Evolutionary conservation across 352 stramenopile genomes (phyloP), one percentile per base, ranked within the genome.

Genomic region (Phytophthora agathidicida): DNA sequence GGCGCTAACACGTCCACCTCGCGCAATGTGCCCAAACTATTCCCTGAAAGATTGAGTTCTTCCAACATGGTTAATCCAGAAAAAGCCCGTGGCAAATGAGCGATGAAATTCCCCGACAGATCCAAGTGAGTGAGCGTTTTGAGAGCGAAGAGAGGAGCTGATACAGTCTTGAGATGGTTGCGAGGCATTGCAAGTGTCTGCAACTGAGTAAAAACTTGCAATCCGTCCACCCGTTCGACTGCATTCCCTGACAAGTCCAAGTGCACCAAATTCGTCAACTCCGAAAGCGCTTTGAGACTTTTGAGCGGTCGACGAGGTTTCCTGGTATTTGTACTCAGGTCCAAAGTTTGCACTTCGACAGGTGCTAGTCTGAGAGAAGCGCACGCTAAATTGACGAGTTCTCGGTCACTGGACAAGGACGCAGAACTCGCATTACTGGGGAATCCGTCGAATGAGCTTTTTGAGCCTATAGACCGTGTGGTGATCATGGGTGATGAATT

Each of bases 51-150:
- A 42, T 92, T 78, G 11, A 95, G 69, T 8, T 37, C 59, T 65
- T 93, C 78, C 9, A 95, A 42, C 24, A 74, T 64, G 23, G 66
- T 71, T 0, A 95, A 65, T 2, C 44, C 43, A 0, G 60, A 58
- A 44, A 95, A 83, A 7, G 59, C 66, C 5, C 71, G 70, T 7
- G 86, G 83, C 16, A 95, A 82, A 52, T 93, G 83, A 10, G 66
- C 72, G 20, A 95, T 89, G 38, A 91, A 92, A 54, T 95, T 95
- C 22, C 86, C 86, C 1, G 80, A 89, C 8, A 95, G 31, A 47
- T 95, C 81, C 33, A 93, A 53, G 10, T 73, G 59, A 6, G 58
- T 71, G 8, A 93, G 60, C 4, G 51, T 51, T 14, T 60, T 63
- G 5, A 91, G 68, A 13, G 56, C 43, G 47, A 81, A 86, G 7